Conservation (phyloP, 306 rosid genomes). For the Cucurbita ficifolia region DNA sequence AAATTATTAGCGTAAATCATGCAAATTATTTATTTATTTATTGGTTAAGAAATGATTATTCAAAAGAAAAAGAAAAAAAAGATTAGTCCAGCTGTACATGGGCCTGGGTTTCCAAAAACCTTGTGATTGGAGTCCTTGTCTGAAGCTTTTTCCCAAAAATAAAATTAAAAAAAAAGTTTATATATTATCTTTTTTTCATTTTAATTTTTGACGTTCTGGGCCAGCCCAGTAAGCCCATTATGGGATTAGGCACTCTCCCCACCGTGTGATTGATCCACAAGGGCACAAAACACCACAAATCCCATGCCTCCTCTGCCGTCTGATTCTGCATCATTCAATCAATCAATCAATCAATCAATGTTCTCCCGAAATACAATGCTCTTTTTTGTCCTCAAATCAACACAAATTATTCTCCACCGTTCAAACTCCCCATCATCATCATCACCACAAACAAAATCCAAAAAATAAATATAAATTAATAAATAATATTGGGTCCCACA, state of each 20-base stretch:
- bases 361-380: slow-evolving; percentile 12
- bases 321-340: neutral
- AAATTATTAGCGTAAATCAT: neutral
- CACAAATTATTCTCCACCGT: slow-evolving; percentile 11
- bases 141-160: neutral
- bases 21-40: neutral
- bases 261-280: neutral
- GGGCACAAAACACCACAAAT: neutral
- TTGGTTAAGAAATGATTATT: neutral
- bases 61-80: neutral
- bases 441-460: neutral
- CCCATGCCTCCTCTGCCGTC: slow-evolving; percentile 8
- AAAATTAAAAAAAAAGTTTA: no score
- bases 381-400: slow-evolving; percentile 5
- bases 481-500: slow-evolving; percentile 21
- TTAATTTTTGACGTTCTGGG: neutral
- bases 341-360: neutral
- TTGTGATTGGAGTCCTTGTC: slow-evolving; percentile 8
- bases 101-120: slow-evolving; percentile 16
- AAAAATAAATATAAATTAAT: no score
- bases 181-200: no score
- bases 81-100: slow-evolving; percentile 23
- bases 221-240: neutral
- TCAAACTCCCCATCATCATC: slow-evolving; percentile 24
- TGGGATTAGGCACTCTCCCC: neutral